Percentiles rank a stretch among this genome's conserved stretches.
These are phyloP conservation scores for Alternaria sp. DNA, from an alignment of 2,329 filamentous ascomycete species.

Conservation along the genomic window DNA sequence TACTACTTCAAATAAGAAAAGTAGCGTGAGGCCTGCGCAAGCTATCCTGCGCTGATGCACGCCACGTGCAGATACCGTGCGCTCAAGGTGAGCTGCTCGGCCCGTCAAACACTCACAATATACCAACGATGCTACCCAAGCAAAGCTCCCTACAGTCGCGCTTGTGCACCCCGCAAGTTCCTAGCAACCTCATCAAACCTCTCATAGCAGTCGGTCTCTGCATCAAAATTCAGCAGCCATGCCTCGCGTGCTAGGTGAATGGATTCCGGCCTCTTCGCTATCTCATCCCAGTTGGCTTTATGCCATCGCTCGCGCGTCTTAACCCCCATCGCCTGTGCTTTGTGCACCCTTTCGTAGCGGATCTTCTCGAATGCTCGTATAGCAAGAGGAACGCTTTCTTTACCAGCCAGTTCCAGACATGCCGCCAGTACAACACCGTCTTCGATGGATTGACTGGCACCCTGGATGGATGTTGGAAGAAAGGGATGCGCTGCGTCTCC, in stretches of 20 bases:
- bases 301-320: conserved; percentile 42
- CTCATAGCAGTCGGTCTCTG: conserved; percentile 40
- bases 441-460: conserved; percentile 62
- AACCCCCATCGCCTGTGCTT: conserved; percentile 37
- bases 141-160: conserved; percentile 16
- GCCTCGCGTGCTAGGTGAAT: conserved; percentile 39
- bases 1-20: background rate
- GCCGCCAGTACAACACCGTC: conserved; percentile 48
- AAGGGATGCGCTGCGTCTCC: conserved; percentile 63
- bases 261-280: conserved; percentile 33
- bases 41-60: background rate
- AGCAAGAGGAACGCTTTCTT: conserved; percentile 30
- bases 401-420: conserved; percentile 35
- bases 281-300: conserved; percentile 39
- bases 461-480: conserved; percentile 61
- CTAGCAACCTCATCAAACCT: conserved; percentile 32
- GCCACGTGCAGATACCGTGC: conserved; percentile 4
- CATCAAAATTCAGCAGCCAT: conserved; percentile 42
- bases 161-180: conserved; percentile 13
- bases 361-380: conserved; percentile 43
- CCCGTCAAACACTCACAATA: background rate
- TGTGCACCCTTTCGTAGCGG: conserved; percentile 37
- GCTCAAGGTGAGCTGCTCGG: background rate
- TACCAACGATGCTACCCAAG: background rate
- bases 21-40: background rate